Evolutionary conservation across 192 early-diverging fungal genomes (phyloP), one percentile per base, ranked within the genome.

Genomic region (Podila minutissima): DNA sequence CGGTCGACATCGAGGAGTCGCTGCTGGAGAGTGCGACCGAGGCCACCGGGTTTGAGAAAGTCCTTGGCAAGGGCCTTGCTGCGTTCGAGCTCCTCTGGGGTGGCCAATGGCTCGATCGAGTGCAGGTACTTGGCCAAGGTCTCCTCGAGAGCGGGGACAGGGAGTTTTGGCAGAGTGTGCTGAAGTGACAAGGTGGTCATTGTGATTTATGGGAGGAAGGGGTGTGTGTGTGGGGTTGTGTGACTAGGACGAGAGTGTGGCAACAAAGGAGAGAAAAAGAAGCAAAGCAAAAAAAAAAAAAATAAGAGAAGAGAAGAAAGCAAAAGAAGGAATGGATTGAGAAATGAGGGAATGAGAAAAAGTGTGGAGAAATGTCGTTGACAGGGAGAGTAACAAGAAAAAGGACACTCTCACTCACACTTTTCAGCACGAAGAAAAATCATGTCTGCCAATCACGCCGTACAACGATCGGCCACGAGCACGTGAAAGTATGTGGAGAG

Each of bases 1-100:
- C 86, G 84, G 41, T 90, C 91, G 70, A 93, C 83, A 63, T 86
- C 88, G 3, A 90, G 72, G 17, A 94, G 82, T 28, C 90, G 91
- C 53, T 90, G 83, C 62, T 94, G 92, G 28, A 93, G 84, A 20
- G 69, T 62, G n/a, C 82, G 74, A 3, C 89, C 84, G 41, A 85
- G 51, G 49, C 84, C 85, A 61, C 83, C 69, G 22, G 86, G 82
- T 53, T 75, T 76, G 63, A 88, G 31, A 72, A 91, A 86, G 66
- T 89, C 85, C 60, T 78, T 59, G 20, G 89, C 86, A 15, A 79
- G 66, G 9, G 79, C 64, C 59, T 88, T 83, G 35, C 70, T 87
- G 4, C 83, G 62, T 32, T 83, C 86, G 22, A 83, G 76, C 10
- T 85, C 74, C n/a, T 88, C 74, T 7, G 82, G 60, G 2, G 84